These are phyloP conservation scores for Sicyos baderoa DNA, from an alignment of 306 rosid genomes.

Conservation along the genomic window DNA sequence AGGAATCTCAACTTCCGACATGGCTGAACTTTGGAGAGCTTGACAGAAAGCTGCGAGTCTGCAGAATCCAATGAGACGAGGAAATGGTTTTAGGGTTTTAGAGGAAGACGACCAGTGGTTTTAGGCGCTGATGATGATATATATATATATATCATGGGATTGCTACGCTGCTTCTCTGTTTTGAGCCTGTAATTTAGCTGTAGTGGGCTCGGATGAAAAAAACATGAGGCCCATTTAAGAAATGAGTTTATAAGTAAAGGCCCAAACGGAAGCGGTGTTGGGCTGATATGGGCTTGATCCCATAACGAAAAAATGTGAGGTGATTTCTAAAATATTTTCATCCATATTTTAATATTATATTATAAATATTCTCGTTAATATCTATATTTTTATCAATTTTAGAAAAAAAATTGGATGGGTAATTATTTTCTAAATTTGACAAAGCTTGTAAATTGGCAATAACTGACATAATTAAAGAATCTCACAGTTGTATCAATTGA, in stretches of 20 bases:
- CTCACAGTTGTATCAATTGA: too few species aligned
- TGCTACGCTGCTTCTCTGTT: not conserved
- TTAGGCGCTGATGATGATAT: not conserved
- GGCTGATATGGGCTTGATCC: not conserved
- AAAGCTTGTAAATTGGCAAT: too few species aligned
- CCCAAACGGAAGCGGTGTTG: not conserved
- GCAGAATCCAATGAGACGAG: not conserved
- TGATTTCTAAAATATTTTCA: too few species aligned
- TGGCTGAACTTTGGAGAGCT: conserved; percentile 8
- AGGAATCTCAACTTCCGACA: conserved; percentile 34
- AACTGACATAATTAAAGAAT: not conserved
- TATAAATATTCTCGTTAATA: too few species aligned
- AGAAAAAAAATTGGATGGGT: too few species aligned
- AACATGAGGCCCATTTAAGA: not conserved
- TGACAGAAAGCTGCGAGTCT: not conserved
- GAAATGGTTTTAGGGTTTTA: conserved; percentile 21
- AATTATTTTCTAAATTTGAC: too few species aligned
- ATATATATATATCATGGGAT: too few species aligned
- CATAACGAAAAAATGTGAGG: too few species aligned
- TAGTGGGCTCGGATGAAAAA: not conserved
- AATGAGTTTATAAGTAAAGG: not conserved
- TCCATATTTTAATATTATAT: too few species aligned
- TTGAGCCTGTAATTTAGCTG: not conserved
- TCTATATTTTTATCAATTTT: too few species aligned
- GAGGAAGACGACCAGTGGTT: not conserved